Evolutionary conservation across 2,329 filamentous ascomycete genomes (phyloP), one percentile per base, ranked within the genome.

Genomic region (Sporothrix globosa): DNA sequence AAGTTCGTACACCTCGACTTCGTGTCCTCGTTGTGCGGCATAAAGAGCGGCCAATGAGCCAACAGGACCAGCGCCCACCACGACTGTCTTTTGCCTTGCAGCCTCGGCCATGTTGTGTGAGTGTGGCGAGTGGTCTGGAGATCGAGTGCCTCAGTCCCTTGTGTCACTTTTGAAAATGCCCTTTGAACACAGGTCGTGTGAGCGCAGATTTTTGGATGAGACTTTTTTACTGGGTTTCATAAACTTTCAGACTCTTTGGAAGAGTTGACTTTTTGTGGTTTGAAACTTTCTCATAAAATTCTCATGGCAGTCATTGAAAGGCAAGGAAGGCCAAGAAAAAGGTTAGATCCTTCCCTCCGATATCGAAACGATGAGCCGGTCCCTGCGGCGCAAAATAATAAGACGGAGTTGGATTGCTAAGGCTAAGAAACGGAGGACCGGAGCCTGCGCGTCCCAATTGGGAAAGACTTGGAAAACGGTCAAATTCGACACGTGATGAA

Each of bases 1-100:
- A 75, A 99, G 83, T 81, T 99, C 96, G 80, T 98, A 99, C 66
- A 99, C 86, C 79, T 97, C 93, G 44, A 99, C 96, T 77, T 95
- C 84, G 79, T 97, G 89, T 56, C 94, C 96, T 79, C 95, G 86
- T 75, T 91, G 87, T 3, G 96, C 95, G 69, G 96, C 95, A 82
- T 98, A 99, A 6, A 99, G 83, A 56, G 93, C 96, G 30, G 96
- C 94, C 54, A 99, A 83, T 13, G 94, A 92, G 52, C 96, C 96
- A 9, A 99, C 96, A 0, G 96, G 96, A 1, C 96, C 96, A 69
- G 94, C 96, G 69, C 96, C 96, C 65, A 99, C 90, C 61, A 99
- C 86, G 24, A 97, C 86, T 69, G 91, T 88, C 80, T 92, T 96
- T 76, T 92, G 86, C 72, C 73, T 79, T n/a, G n/a, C 17, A 56